Evolutionary conservation across 1,284 basidiomycete genomes (phyloP), one percentile per base, ranked within the genome.

Genomic region (Papiliotrema laurentii): DNA sequence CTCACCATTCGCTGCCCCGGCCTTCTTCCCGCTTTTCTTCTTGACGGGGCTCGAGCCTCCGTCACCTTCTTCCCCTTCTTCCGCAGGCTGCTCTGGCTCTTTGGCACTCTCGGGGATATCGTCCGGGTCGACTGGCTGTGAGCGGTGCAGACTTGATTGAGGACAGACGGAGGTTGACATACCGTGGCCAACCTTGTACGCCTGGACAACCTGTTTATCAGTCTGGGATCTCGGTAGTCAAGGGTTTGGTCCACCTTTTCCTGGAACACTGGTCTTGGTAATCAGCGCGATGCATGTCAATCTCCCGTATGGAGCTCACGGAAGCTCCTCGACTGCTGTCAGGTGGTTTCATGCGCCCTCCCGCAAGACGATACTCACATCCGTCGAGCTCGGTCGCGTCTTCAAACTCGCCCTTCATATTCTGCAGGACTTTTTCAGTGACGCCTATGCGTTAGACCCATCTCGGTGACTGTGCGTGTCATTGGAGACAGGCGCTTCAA

Each of bases 31-130:
- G n/a, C n/a, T 19, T 51, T 39, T 51, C 45, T 53, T 56, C 45
- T 54, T 61, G n/a, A n/a, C n/a, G n/a, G 47, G 36, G 3, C 53
- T 43, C 27, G 48, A n/a, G n/a, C n/a, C n/a, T n/a, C n/a, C 51
- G 4, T 43, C 55, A 19, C 45, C 51, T 37, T 53, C 52, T 27
- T 43, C 54, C 21, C 52, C 54, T 28, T 21, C 44, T 45, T 34
- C 22, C 4, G 11, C 44, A 40, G 55, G 39, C 18, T 50, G 26
- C 31, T 53, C 51, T 3, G 79, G 74, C 60, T 85, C 85, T 49
- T 76, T 78, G 1, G 87, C 87, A 16, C 75, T 76, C 28, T 81
- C 82, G 2, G 88, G 87, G 26, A 89, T 81, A 60, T 90, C 88
- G 57, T 83, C 87, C 16, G 83, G 81, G 11, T 82, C 86, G 43